These are phyloP conservation scores for Hypsizygus ulmarius DNA, from an alignment of 1,284 basidiomycete genomes.

Conservation along the genomic window DNA sequence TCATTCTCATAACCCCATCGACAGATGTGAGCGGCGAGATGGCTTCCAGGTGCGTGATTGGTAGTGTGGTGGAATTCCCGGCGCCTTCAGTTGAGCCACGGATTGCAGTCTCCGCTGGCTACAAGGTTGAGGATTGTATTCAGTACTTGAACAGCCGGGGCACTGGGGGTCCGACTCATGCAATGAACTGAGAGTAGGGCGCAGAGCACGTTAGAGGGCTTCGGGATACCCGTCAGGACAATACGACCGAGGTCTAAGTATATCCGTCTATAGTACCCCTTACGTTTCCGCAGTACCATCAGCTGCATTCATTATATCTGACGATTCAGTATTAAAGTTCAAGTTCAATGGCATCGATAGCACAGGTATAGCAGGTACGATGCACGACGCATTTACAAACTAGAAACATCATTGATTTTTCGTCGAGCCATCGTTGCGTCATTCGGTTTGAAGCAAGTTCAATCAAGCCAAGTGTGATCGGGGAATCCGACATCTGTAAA, in stretches of 20 bases:
- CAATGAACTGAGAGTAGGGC: slow-evolving; percentile 21
- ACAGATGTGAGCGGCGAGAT: slow-evolving; percentile 19
- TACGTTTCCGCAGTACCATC: slow-evolving; percentile 27
- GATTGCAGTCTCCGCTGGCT: slow-evolving; percentile 30
- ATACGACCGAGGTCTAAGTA: not conserved
- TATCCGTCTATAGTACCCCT: not conserved
- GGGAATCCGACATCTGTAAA: not conserved
- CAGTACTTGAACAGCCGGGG: slow-evolving; percentile 14
- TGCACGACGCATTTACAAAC: slow-evolving; percentile 28
- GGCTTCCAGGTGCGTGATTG: slow-evolving; percentile 18
- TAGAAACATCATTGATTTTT: slow-evolving; percentile 27
- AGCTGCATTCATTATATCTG: slow-evolving; percentile 28
- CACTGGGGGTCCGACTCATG: slow-evolving; percentile 17
- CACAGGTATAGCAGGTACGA: not conserved
- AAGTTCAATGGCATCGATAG: not conserved
- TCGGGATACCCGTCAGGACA: not conserved
- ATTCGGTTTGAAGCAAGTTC: slow-evolving; percentile 27
- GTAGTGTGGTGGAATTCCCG: slow-evolving; percentile 26
- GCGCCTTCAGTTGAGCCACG: slow-evolving; percentile 28
- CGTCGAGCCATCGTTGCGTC: slow-evolving; percentile 20
- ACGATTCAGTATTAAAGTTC: not conserved
- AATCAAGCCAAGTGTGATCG: slow-evolving; percentile 14
- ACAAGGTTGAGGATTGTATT: slow-evolving; percentile 23
- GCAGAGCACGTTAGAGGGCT: slow-evolving; percentile 24
- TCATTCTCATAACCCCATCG: slow-evolving; percentile 32